A percentile compares a stretch with the other conserved stretches of the same genome.
phyloP scores from a whole-genome alignment of 2,329 filamentous ascomycete genomes.

The Byssoonygena ceratinophila region DNA sequence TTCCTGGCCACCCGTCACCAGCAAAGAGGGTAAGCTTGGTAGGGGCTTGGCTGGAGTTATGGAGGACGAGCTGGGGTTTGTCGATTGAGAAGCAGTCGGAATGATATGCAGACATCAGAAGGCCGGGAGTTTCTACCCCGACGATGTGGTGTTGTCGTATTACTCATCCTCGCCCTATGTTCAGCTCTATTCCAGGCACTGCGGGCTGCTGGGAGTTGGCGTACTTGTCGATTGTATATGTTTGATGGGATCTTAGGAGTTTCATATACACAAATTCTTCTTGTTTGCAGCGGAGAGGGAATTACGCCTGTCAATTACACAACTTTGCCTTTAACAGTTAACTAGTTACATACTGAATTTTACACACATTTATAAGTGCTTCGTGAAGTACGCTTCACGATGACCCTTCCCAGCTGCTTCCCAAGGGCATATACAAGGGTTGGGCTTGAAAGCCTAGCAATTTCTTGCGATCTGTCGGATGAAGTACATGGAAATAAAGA shows the following conservation, averaged over 20 bases:
- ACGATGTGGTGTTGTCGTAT: neutral
- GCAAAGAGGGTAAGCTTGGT: conserved; percentile 28
- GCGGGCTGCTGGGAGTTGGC: neutral
- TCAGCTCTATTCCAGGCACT: neutral
- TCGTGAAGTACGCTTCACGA: no score
- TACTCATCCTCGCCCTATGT: neutral
- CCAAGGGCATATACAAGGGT: no score
- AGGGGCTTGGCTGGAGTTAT: conserved; percentile 43
- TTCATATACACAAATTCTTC: neutral
- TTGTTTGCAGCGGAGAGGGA: neutral
- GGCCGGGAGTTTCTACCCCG: neutral
- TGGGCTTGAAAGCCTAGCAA: no score
- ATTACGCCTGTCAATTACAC: neutral
- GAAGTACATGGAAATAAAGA: no score
- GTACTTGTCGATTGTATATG: neutral
- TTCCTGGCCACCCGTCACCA: conserved; percentile 43
- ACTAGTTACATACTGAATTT: no score
- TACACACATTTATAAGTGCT: no score
- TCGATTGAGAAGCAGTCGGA: conserved; percentile 33
- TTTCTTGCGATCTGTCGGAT: no score
- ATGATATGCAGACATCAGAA: neutral
- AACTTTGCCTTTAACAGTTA: no score
- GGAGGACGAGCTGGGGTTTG: conserved; percentile 48
- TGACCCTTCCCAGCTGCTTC: no score
- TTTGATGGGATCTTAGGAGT: neutral